These are phyloP conservation scores for Calamus simplicifolius DNA, from an alignment of 176 grass and related monocot genomes.

Conservation along the genomic window DNA sequence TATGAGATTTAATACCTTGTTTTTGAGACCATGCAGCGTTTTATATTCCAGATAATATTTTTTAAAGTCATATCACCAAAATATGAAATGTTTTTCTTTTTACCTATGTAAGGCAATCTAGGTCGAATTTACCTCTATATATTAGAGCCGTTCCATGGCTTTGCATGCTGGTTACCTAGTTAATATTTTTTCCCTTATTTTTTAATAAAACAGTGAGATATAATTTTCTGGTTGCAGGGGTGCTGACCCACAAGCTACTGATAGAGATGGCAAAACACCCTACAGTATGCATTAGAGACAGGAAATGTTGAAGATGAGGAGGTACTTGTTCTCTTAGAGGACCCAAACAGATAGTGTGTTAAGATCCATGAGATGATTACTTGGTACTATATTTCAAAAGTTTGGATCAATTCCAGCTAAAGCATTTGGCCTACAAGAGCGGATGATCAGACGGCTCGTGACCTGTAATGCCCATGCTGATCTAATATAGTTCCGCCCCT, in stretches of 20 bases:
- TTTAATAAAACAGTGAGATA: neutral
- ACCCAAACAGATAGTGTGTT: conserved; percentile 48
- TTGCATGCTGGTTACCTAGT: neutral
- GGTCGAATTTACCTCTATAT: no score
- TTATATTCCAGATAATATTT: no score
- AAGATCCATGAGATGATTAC: neutral
- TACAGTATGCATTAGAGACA: conserved; percentile 71
- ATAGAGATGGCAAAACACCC: conserved; percentile 65
- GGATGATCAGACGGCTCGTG: neutral
- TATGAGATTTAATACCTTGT: no score
- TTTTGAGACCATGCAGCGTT: no score
- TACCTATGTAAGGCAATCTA: no score
- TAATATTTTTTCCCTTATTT: neutral
- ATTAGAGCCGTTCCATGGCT: no score
- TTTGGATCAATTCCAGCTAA: conserved; percentile 10
- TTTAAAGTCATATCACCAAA: no score
- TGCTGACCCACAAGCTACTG: conserved; percentile 49
- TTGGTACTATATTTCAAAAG: conserved; percentile 7
- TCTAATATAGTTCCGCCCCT: conserved; percentile 1
- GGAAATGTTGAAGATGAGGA: conserved; percentile 79
- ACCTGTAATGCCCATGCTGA: neutral
- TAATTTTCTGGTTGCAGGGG: conserved; percentile 49
- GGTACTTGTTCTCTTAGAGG: conserved; percentile 81
- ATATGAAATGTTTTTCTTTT: no score
- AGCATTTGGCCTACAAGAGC: neutral